A percentile compares a stretch with the other conserved stretches of the same genome.
Evolutionary conservation across 495 filamentous ascomycete species (phyloP).

Genomic region (Lasiosphaeris hirsuta): DNA sequence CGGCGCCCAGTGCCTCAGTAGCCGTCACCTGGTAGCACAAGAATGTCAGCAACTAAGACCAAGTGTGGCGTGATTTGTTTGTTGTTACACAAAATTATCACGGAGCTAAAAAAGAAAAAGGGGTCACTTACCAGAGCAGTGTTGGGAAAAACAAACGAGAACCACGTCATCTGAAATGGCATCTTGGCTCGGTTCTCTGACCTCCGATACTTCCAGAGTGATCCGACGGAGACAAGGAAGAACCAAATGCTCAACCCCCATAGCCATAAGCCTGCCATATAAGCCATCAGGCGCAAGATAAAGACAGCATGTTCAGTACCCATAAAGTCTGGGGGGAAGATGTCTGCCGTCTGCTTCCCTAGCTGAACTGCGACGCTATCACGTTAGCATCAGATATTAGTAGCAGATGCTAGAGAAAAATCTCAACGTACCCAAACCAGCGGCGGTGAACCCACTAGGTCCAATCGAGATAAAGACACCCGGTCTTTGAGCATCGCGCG

Average conservation of each 20-base stretch:
- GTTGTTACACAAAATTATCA: no score
- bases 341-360: conserved; percentile 34
- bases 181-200: conserved; percentile 49
- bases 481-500: conserved; percentile 68
- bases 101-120: no score
- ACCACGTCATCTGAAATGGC: conserved; percentile 85
- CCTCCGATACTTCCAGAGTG: conserved; percentile 68
- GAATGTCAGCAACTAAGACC: neutral
- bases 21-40: conserved; percentile 49
- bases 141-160: conserved; percentile 83
- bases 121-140: conserved; percentile 54
- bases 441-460: conserved; percentile 73
- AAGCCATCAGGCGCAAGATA: conserved; percentile 39
- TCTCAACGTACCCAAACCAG: conserved; percentile 48
- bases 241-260: conserved; percentile 87
- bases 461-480: conserved; percentile 85
- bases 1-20: conserved; percentile 66
- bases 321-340: conserved; percentile 40
- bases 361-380: conserved; percentile 33
- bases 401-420: neutral
- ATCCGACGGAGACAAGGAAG: conserved; percentile 74
- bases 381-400: neutral
- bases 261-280: conserved; percentile 65
- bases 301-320: conserved; percentile 35
- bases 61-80: neutral